These are phyloP conservation scores for Inosperma sp. DNA, from an alignment of 768 basidiomycete species.

Conservation along the genomic window DNA sequence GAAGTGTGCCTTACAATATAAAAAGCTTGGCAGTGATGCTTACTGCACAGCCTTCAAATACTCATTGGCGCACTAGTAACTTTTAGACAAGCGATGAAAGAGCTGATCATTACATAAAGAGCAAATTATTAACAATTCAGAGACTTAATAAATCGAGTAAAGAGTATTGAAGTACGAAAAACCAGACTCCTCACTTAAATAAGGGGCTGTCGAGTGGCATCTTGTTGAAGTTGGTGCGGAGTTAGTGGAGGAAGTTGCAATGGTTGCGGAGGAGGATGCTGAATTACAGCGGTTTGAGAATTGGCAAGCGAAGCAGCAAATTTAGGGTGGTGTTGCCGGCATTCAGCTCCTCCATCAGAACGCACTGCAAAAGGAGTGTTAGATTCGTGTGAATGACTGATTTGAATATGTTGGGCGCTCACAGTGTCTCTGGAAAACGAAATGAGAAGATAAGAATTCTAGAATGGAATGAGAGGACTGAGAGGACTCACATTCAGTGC, in stretches of 20 bases:
- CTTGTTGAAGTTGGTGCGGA: conserved; percentile 3
- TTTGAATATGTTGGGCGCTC: conserved; percentile 33
- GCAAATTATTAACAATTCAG: conserved; percentile 2
- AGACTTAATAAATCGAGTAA: conserved; percentile 5
- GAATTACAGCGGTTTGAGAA: conserved; percentile 7
- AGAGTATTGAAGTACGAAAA: conserved; percentile 3
- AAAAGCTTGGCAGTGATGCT: neutral
- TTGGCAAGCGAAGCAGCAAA: conserved; percentile 22
- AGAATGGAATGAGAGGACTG: conserved; percentile 18
- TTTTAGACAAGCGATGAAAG: neutral
- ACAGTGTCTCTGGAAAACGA: conserved; percentile 63
- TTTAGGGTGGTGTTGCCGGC: conserved; percentile 47
- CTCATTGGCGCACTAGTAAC: neutral
- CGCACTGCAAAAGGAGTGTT: conserved; percentile 50
- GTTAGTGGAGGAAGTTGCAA: conserved; percentile 7
- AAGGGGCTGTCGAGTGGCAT: conserved; percentile 3
- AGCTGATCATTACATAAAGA: conserved; percentile 6
- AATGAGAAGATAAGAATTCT: conserved; percentile 3
- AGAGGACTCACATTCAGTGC: conserved; percentile 79
- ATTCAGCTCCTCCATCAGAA: conserved; percentile 81
- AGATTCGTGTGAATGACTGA: conserved; percentile 23
- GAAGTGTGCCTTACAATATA: neutral
- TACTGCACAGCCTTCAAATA: too few species aligned
- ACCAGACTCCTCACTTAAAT: neutral
- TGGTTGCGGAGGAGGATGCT: conserved; percentile 2